phyloP scores from a whole-genome alignment of 2,329 filamentous ascomycete species.

The Alternaria sp. region DNA sequence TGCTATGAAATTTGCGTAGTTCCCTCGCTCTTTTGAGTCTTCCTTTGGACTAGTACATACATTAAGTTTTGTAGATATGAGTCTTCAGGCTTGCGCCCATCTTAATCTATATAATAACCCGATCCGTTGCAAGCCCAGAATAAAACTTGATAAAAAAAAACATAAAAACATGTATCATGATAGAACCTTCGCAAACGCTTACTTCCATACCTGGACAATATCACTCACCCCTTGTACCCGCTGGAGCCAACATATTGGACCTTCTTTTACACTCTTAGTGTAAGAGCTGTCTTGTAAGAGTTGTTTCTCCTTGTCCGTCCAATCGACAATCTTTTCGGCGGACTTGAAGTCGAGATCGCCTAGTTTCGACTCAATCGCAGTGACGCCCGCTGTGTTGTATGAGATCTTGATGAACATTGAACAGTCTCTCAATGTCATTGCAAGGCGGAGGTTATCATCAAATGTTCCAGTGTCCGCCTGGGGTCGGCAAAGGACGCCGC shows the following conservation, averaged over 20 bases:
- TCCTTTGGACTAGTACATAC: neutral
- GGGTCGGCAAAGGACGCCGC: conserved; percentile 36
- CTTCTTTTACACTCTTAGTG: neutral
- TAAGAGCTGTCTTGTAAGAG: conserved; percentile 28
- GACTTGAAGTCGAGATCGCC: conserved; percentile 60
- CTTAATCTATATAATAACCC: neutral
- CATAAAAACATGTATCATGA: neutral
- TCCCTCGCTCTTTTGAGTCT: neutral
- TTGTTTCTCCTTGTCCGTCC: conserved; percentile 52
- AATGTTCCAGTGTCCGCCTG: conserved; percentile 5
- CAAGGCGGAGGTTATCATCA: conserved; percentile 39
- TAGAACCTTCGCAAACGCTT: neutral
- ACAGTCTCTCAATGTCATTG: conserved; percentile 61
- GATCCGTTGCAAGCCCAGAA: neutral
- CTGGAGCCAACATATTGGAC: conserved; percentile 14
- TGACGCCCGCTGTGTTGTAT: conserved; percentile 11
- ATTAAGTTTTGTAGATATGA: neutral
- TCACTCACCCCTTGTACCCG: neutral
- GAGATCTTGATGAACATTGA: conserved; percentile 53
- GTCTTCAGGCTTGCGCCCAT: neutral
- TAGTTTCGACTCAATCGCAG: conserved; percentile 52
- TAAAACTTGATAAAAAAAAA: neutral
- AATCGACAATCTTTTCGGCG: conserved; percentile 52
- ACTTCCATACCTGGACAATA: neutral
- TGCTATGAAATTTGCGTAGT: neutral